Base-by-base conservation (phyloP, 108 stramenopile species). In the Skeletonema costatum region DNA sequence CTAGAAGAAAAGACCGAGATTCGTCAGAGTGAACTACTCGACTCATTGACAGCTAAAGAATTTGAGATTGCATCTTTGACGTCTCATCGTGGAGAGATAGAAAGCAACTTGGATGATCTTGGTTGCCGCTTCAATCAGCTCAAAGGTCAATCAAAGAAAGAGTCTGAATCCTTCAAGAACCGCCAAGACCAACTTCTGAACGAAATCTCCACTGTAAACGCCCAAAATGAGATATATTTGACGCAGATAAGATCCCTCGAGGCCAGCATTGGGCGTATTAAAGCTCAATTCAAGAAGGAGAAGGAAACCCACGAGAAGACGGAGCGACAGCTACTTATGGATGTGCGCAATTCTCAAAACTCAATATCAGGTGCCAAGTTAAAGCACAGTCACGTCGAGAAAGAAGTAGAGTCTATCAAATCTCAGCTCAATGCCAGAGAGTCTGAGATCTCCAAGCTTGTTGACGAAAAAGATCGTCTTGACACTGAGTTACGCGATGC, bases 221-320 rank as follows among this genome's bases (percentile, higher is more conserved):
- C 7, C 19, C 53, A 56, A 56, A 56, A 56, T 25, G 25, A 56
- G 25, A 21, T 1, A 10, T 56, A 56, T 25, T 3, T 10, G 53
- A 56, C 9, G 19, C 3, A 56, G 21, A 56, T 56, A 21, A 56
- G 7, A 56, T 56, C 53, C 25, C 53, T 56, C n/a, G 53, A 56
- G 53, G 25, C 53, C 25, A 25, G 25, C 4, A 21, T 56, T 29
- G 53, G 25, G 25, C 53, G 19, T n/a, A 56, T 25, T 2, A 29
- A 25, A 25, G 8, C 21, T 56, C 53, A 56, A 25, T 29, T 25
- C 53, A 56, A 56, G 53, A 21, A 56, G 1, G 53, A 56, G 53
- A 56, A 56, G 53, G 53, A 56, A 56, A 25, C 25, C 53, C 53
- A 56, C 25, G 53, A 56, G 53, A 56, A 56, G 53, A 56, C 53